Evolutionary conservation across 2,329 filamentous ascomycete species (phyloP), one percentile per base, ranked within the genome.

Genomic region (Hypocrella siamensis): DNA sequence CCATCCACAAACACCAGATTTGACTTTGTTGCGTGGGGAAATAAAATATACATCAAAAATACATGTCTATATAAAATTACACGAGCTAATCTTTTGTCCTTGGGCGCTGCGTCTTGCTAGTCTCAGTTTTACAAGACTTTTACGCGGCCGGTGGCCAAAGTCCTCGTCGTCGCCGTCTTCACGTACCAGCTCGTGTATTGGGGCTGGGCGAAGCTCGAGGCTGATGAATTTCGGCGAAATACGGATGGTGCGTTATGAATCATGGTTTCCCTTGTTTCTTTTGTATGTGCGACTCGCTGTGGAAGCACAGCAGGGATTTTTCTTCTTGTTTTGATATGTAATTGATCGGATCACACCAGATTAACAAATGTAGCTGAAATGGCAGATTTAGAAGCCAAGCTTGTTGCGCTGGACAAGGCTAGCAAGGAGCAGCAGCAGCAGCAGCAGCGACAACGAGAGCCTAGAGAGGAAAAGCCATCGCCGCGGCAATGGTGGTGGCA

Each of bases 111-210:
- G n/a, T n/a, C n/a, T n/a, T n/a, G n/a, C 21, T 42, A 79, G 70
- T 56, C 69, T 31, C 60, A 65, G 29, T 86, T 86, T 57, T 88
- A 84, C 61, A 76, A 72, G 47, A 73, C 71, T 11, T 85, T 84
- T 47, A 72, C 75, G 25, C 66, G 78, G 2, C 80, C 82, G 3
- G 62, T 88, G 28, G 66, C 71, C 32, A 88, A 85, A 57, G 74
- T 75, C 33, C 70, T 83, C 41, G 63, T 88, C 24, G 66, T 79
- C 47, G 79, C 82, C 33, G 67, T 85, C 34, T 75, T 83, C 47
- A 79, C 76, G 2, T 90, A 88, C 52, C 82, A 90, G 54, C 45
- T 80, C n/a, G 54, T 67, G 11, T 88, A 86, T 56, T 83, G 71
- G 60, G 58, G 57, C 11, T 90, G 82, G 82, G 50, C 70, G 24